phyloP scores from a whole-genome alignment of 164 flowering plant species.

The Brasenia schreberi region DNA sequence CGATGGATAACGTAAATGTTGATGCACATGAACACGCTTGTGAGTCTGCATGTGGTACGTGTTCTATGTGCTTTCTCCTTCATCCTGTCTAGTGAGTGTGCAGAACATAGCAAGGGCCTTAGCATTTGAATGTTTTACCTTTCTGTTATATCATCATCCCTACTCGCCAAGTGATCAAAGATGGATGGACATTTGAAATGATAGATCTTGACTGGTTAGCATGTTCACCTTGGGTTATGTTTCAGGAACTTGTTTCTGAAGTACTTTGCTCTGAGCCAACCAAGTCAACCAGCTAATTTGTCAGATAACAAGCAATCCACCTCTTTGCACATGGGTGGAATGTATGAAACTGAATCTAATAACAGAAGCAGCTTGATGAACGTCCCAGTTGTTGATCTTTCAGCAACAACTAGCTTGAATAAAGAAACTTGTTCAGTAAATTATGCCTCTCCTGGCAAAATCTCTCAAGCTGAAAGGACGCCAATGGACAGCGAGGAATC shows the following conservation, averaged over 20 bases:
- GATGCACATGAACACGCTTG: too few relatives aligned
- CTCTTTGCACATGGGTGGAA: background rate
- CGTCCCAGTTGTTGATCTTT: background rate
- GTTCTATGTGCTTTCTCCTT: too few relatives aligned
- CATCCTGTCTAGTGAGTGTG: too few relatives aligned
- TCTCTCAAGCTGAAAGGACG: slow-evolving; percentile 50
- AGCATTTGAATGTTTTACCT: too few relatives aligned
- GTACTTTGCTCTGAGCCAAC: slow-evolving; percentile 22
- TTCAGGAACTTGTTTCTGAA: slow-evolving; percentile 43
- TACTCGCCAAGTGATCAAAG: too few relatives aligned
- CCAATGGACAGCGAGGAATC: slow-evolving; percentile 58
- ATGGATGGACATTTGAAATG: too few relatives aligned
- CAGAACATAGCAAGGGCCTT: too few relatives aligned
- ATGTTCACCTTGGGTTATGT: background rate
- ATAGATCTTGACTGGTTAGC: too few relatives aligned
- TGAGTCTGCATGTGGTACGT: too few relatives aligned
- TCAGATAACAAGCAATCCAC: slow-evolving; percentile 8
- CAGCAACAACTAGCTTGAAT: background rate
- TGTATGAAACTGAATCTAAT: background rate
- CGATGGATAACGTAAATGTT: too few relatives aligned
- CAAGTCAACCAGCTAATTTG: slow-evolving; percentile 15
- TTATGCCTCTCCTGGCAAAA: slow-evolving; percentile 71
- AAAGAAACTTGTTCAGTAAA: slow-evolving; percentile 10
- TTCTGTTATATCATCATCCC: too few relatives aligned
- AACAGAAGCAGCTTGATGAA: background rate